phyloP scores from a whole-genome alignment of 78 protist genomes.

The Chrysochromulina parva region DNA sequence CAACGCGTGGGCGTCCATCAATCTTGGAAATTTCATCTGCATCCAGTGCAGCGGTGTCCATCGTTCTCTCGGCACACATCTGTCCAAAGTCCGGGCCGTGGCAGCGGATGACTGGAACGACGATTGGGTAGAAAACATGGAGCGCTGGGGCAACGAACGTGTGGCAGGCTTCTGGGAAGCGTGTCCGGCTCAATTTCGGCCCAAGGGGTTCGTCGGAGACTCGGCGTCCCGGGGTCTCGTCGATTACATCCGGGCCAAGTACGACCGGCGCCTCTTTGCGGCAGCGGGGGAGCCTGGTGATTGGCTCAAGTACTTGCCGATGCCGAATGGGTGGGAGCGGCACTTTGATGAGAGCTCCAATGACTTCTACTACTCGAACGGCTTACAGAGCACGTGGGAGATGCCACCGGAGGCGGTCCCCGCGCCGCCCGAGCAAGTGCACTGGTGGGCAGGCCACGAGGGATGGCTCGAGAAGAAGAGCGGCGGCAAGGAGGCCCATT shows the following conservation, averaged over 20 bases:
- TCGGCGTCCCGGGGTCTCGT: not conserved
- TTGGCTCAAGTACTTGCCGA: not conserved
- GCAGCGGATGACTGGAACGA: slow-evolving; percentile 48
- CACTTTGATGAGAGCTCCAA: not conserved
- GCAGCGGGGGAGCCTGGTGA: not conserved
- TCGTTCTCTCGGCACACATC: slow-evolving; percentile 59
- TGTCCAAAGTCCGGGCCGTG: slow-evolving; percentile 60
- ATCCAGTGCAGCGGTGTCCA: slow-evolving; percentile 56
- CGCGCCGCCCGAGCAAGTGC: not conserved
- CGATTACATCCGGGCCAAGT: not conserved
- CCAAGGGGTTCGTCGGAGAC: no score
- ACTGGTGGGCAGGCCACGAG: no score
- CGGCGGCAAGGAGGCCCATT: no score
- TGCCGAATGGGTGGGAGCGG: not conserved
- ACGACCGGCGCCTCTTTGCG: not conserved
- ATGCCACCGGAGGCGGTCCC: not conserved
- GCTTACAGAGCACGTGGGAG: not conserved
- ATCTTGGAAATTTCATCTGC: slow-evolving; percentile 61
- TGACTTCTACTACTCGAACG: not conserved
- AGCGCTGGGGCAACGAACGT: slow-evolving; percentile 64
- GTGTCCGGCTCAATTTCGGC: no score
- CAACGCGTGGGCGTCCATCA: slow-evolving; percentile 57
- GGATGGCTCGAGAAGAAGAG: no score
- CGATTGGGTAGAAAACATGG: slow-evolving; percentile 61
- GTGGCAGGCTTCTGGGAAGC: slow-evolving; percentile 31